Conservation (phyloP, 192 early-diverging fungal genomes). For the Gorgonomyces haynaldii region DNA sequence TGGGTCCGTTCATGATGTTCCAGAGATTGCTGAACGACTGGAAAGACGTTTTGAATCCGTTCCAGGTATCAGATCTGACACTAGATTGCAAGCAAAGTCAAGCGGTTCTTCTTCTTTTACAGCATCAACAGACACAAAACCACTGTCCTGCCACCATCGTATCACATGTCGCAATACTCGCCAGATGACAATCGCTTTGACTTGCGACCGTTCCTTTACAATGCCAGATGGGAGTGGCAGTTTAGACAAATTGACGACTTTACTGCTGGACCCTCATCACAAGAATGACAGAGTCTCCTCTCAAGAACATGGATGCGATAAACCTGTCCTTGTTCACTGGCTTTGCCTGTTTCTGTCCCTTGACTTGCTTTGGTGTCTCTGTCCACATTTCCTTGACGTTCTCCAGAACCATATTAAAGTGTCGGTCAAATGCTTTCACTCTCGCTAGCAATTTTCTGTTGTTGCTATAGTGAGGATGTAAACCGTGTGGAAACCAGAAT, state of each 20-base stretch:
- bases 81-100: constrained; percentile 85
- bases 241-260: constrained; percentile 69
- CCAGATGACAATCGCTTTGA: constrained; percentile 99
- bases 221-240: constrained; percentile 87
- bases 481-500: constrained; percentile 82
- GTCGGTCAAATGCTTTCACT: constrained; percentile 98
- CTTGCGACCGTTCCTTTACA: constrained; percentile 90
- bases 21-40: constrained; percentile 73
- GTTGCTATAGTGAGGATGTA: constrained; percentile 42
- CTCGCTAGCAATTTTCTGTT: constrained; percentile 95
- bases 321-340: constrained; percentile 97
- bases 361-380: constrained; percentile 79
- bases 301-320: constrained; percentile 95
- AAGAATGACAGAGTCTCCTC: constrained; percentile 68
- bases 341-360: constrained; percentile 87
- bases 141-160: constrained; percentile 89
- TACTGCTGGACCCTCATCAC: not conserved
- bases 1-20: constrained; percentile 94
- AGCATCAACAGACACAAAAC: constrained; percentile 98
- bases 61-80: constrained; percentile 35
- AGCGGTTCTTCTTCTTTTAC: constrained; percentile 92
- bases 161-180: constrained; percentile 89
- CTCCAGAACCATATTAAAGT: constrained; percentile 99
- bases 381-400: constrained; percentile 84
- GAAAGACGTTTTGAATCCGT: constrained; percentile 47